Percentiles rank a stretch among this genome's conserved stretches.
These are phyloP conservation scores for Erysiphe neolycopersici DNA, from an alignment of 2,329 filamentous ascomycete genomes.

Conservation along the genomic window DNA sequence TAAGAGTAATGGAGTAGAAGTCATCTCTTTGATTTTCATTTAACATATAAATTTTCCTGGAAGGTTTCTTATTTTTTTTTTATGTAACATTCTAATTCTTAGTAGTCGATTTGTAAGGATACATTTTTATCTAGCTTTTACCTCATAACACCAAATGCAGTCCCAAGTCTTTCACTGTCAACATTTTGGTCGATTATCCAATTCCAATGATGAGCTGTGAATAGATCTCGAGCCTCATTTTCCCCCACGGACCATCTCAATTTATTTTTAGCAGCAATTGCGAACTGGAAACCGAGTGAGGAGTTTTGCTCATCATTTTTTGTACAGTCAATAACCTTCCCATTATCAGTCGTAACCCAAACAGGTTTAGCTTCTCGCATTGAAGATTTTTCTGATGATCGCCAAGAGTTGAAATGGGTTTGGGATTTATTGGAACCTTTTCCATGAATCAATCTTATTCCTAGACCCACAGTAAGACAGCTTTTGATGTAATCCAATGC, in stretches of 20 bases:
- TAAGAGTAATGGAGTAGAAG: background rate
- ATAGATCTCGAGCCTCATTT: constrained; percentile 25
- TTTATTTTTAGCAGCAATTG: constrained; percentile 21
- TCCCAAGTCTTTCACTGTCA: background rate
- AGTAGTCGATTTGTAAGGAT: background rate
- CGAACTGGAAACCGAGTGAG: constrained; percentile 15
- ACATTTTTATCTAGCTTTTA: background rate
- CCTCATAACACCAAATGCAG: background rate
- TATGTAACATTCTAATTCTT: no score
- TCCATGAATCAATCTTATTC: constrained; percentile 6
- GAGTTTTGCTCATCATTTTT: constrained; percentile 2
- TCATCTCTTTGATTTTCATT: background rate
- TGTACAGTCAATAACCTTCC: constrained; percentile 5
- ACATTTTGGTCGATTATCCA: constrained; percentile 19
- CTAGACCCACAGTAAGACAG: constrained; percentile 19
- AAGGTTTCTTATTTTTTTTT: background rate
- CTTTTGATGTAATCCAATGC: constrained; percentile 35
- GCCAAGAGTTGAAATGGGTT: constrained; percentile 9
- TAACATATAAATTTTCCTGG: background rate
- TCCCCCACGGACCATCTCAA: constrained; percentile 22
- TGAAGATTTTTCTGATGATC: background rate
- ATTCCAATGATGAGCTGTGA: constrained; percentile 29
- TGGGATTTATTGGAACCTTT: constrained; percentile 4
- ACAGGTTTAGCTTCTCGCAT: constrained; percentile 4
- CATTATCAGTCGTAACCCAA: constrained; percentile 4